phyloP scores from a whole-genome alignment of 2,329 filamentous ascomycete genomes.

The Arthrobotrys pseudoclavata region DNA sequence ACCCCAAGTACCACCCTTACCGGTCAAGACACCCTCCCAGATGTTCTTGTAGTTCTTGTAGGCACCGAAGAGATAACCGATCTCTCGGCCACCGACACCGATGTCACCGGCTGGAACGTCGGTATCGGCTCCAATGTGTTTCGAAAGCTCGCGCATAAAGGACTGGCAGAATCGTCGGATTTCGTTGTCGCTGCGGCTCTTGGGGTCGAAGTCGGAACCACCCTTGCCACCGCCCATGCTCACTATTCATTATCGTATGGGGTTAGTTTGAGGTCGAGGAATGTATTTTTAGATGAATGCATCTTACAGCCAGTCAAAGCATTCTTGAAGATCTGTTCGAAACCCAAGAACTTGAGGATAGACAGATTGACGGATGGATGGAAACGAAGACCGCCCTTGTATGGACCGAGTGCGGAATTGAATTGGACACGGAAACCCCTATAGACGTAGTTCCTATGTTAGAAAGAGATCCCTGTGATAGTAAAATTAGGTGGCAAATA shows the following conservation, averaged over 20 bases:
- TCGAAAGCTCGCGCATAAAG: constrained; percentile 96
- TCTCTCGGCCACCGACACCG: constrained; percentile 90
- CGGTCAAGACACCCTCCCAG: constrained; percentile 96
- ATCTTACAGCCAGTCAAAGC: constrained; percentile 89
- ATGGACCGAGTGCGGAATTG: constrained; percentile 96
- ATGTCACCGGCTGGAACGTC: constrained; percentile 98
- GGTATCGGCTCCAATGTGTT: constrained; percentile 95
- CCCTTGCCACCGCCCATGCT: constrained; percentile 98
- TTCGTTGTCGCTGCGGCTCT: constrained; percentile 97
- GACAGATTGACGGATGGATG: constrained; percentile 88
- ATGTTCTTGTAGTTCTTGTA: constrained; percentile 90
- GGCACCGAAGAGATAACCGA: constrained; percentile 93
- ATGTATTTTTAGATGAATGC: constrained; percentile 63
- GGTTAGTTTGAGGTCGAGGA: background rate
- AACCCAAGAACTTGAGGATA: constrained; percentile 95
- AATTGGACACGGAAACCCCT: constrained; percentile 95
- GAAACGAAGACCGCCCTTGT: constrained; percentile 97
- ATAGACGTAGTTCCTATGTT: constrained; percentile 75
- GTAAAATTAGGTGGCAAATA: constrained; percentile 1
- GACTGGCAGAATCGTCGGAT: constrained; percentile 96
- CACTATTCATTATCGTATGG: constrained; percentile 69
- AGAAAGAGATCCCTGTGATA: background rate
- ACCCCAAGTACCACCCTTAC: constrained; percentile 94
- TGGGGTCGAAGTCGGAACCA: constrained; percentile 98
- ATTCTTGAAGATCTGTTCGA: constrained; percentile 99